These are phyloP conservation scores for Cucumis melo DNA, from an alignment of 306 rosid species.

Conservation along the genomic window DNA sequence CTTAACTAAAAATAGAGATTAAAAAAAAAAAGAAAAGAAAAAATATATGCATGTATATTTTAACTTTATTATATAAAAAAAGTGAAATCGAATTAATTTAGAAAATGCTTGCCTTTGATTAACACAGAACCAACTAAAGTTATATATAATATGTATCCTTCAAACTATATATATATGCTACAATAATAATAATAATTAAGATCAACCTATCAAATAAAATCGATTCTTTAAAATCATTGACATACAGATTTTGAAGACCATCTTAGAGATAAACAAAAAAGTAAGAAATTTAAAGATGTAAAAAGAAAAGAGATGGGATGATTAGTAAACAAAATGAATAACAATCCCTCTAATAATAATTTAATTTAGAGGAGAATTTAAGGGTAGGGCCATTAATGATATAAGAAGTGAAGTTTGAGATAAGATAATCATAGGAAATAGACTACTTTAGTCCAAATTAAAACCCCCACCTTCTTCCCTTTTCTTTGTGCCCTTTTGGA, in stretches of 20 bases:
- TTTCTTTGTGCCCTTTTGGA: not conserved
- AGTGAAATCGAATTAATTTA: not conserved
- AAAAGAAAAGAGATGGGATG: not conserved
- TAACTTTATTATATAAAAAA: not conserved
- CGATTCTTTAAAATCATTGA: not conserved
- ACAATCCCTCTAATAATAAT: not conserved
- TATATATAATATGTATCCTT: not conserved
- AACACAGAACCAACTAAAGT: not conserved
- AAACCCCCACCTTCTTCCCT: not conserved
- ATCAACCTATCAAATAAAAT: not conserved
- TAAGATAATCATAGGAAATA: not conserved
- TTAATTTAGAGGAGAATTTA: not conserved
- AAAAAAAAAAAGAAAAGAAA: too few species aligned
- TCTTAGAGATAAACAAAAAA: not conserved
- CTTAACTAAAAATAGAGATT: too few species aligned
- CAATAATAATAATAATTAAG: not conserved
- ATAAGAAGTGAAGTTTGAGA: constrained; percentile 3
- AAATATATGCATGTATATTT: too few species aligned
- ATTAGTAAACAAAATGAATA: not conserved
- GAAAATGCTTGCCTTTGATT: not conserved
- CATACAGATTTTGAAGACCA: not conserved
- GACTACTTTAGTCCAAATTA: constrained; percentile 4
- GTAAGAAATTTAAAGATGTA: not conserved
- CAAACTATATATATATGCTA: too few species aligned
- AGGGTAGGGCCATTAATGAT: not conserved